phyloP scores from a whole-genome alignment of 257 asterid genomes.

The Solanum corneliomulleri region DNA sequence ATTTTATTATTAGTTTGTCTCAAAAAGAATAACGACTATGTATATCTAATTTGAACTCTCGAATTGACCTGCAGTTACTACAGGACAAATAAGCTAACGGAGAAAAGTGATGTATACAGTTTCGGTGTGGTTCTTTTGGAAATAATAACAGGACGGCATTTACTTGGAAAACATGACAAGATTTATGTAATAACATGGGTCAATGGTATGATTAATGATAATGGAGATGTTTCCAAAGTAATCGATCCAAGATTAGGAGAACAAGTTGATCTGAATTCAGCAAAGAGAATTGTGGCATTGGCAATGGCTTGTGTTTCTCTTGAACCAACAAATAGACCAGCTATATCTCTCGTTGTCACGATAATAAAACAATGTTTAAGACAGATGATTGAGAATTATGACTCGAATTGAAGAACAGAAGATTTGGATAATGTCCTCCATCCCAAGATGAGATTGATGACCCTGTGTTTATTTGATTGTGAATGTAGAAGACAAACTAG shows the following conservation, averaged over 20 bases:
- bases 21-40: background rate
- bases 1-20: background rate
- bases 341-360: slow-evolving; percentile 16
- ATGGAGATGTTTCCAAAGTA: slow-evolving; percentile 15
- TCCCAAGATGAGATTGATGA: background rate
- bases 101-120: slow-evolving; percentile 24
- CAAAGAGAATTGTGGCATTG: slow-evolving; percentile 21
- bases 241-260: slow-evolving; percentile 19
- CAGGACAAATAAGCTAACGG: slow-evolving; percentile 1
- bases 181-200: slow-evolving; percentile 20
- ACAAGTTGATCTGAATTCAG: background rate
- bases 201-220: background rate
- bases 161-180: background rate
- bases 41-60: background rate
- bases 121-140: slow-evolving; percentile 18
- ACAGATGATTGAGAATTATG: background rate
- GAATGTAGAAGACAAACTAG: background rate
- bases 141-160: slow-evolving; percentile 2
- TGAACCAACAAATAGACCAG: slow-evolving; percentile 12
- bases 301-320: slow-evolving; percentile 27
- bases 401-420: background rate
- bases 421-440: background rate
- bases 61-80: background rate
- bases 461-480: background rate
- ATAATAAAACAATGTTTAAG: slow-evolving; percentile 16